Evolutionary conservation across 768 basidiomycete genomes (phyloP).

Genomic region (Boletus speciosus): DNA sequence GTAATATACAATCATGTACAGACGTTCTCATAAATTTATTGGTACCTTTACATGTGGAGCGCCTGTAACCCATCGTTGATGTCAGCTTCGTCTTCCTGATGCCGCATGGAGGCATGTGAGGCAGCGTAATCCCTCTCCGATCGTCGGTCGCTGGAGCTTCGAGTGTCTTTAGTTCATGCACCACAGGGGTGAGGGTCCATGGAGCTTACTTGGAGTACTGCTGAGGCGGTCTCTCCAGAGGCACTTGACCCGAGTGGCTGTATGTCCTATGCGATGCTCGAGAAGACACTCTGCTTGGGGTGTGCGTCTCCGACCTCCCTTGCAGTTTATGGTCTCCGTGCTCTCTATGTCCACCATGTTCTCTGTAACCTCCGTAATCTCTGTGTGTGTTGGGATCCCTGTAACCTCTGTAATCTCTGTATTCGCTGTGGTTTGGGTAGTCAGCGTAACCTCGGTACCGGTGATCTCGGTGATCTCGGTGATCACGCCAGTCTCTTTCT

Average conservation of each 20-base stretch:
- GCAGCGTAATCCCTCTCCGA: conserved; percentile 21
- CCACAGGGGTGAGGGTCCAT: not conserved
- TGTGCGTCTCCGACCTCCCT: conserved; percentile 11
- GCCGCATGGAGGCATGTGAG: conserved; percentile 13
- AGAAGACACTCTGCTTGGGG: conserved; percentile 23
- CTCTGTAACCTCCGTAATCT: conserved; percentile 10
- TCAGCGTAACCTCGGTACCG: conserved; percentile 18
- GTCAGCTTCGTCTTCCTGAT: conserved; percentile 20
- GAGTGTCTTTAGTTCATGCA: conserved; percentile 5
- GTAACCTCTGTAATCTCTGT: conserved; percentile 12
- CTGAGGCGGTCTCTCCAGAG: conserved; percentile 13
- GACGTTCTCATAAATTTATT: conserved; percentile 1
- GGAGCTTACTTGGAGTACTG: conserved; percentile 20
- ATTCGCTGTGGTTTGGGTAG: conserved; percentile 13
- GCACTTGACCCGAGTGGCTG: conserved; percentile 16
- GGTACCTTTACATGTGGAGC: conserved; percentile 20
- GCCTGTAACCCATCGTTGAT: conserved; percentile 21
- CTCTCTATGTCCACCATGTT: conserved; percentile 14
- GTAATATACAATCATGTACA: conserved; percentile 1
- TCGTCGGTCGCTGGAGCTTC: conserved; percentile 25
- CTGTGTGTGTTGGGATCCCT: conserved; percentile 7
- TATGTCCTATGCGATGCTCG: conserved; percentile 28
- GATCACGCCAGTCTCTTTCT: conserved; percentile 17
- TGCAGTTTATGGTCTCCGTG: conserved; percentile 12
- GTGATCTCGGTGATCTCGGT: conserved; percentile 20